Percentiles rank a stretch among this genome's conserved stretches.
Evolutionary conservation across 345 rosid genomes (phyloP).

Genomic region (Arabidopsis arenosa): DNA sequence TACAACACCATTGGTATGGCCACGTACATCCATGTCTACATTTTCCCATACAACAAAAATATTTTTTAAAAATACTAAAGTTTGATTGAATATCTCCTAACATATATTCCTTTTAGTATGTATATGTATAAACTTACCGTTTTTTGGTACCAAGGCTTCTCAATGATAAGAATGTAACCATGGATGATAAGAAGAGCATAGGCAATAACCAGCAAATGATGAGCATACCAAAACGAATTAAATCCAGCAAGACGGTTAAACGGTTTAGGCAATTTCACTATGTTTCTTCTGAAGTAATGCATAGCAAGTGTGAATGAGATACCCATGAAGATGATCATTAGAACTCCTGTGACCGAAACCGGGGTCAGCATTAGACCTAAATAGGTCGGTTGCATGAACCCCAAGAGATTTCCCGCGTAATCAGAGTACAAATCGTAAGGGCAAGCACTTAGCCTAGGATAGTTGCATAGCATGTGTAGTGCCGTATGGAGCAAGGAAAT

Average conservation of each 20-base stretch:
- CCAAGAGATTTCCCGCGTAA: constrained; percentile 49
- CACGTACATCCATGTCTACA: constrained; percentile 94
- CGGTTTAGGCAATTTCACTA: constrained; percentile 64
- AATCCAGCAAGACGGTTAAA: constrained; percentile 79
- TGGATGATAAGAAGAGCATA: constrained; percentile 70
- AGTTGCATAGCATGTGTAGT: constrained; percentile 67
- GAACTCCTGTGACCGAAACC: constrained; percentile 66
- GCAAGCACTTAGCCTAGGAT: constrained; percentile 54
- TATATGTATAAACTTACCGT: constrained; percentile 44
- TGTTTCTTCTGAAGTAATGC: constrained; percentile 66
- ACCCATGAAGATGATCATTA: constrained; percentile 62
- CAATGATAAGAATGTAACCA: constrained; percentile 73
- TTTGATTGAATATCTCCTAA: background rate
- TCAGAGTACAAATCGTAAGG: constrained; percentile 46
- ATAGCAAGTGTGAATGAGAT: constrained; percentile 70
- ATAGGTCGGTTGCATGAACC: constrained; percentile 67
- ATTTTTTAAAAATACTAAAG: background rate
- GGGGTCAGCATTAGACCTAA: constrained; percentile 50
- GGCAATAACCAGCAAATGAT: constrained; percentile 73
- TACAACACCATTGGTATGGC: constrained; percentile 60
- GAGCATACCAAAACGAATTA: constrained; percentile 95
- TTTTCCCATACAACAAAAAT: background rate
- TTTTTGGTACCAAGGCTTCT: constrained; percentile 66
- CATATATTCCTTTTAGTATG: background rate
- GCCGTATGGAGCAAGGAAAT: constrained; percentile 52